Base-by-base conservation (phyloP, 306 rosid species). In the Ormosia semicastrata region DNA sequence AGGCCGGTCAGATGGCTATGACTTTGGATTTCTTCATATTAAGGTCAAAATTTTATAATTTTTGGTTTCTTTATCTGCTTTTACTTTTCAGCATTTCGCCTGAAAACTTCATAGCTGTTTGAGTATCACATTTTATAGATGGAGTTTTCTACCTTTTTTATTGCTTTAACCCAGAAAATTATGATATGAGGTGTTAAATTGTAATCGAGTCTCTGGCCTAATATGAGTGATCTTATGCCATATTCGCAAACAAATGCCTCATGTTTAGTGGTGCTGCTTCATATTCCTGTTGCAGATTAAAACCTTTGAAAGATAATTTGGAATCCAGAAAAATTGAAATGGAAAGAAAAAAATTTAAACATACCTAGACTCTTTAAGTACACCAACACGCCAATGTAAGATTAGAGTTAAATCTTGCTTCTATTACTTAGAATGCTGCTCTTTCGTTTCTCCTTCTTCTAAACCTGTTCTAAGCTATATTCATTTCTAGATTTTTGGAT, bases 21-120 rank as follows among this genome's bases (percentile, higher is more conserved):
- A 93, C 83, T 93, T 95, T 76, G 98, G 99, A 58, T 95, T 95
- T 89, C 97, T 95, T 82, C 99, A 95, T 84, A 87, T 93, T 71
- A 95, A 95, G 97, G 99, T 95, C 57, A 66, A 69, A 67, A 59
- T 52, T 59, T 66, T 64, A 70, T 14, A 7, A 33, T 11, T 41
- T 73, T 76, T 78, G 8, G 63, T 80, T 79, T 54, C 56, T 43
- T 63, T 67, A 4, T 39, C 17, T 4, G 47, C 39, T 81, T 81
- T 30, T 29, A 71, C 81, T 44, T 76, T 63, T n/a, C 64, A 24
- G 70, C 68, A 47, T 46, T 50, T 77, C 18, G 44, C 75, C 10
- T 72, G 49, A 52, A 79, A 70, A 44, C 77, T 60, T 18, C 43
- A 62, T 46, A 78, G 5, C 72, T 56, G 46, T 46, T 65, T 18